Evolutionary conservation across 768 basidiomycete species (phyloP).

Genomic region (Mycena vitilis): DNA sequence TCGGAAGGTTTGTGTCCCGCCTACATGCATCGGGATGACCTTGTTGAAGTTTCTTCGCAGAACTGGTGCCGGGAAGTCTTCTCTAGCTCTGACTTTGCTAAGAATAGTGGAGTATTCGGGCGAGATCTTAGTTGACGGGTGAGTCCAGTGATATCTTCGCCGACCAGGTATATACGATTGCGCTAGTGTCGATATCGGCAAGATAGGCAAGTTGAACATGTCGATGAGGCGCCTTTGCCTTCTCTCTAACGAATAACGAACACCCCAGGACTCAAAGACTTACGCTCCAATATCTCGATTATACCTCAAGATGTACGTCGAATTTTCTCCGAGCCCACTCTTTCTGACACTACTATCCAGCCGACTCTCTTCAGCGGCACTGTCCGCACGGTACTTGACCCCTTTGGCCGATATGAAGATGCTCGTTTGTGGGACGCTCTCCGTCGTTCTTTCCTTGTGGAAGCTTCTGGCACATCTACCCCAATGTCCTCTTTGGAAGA

Average conservation of each 20-base stretch:
- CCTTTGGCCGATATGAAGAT: conserved; percentile 73
- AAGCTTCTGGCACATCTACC: conserved; percentile 51
- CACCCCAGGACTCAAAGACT: conserved; percentile 56
- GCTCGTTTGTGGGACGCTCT: conserved; percentile 79
- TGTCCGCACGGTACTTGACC: conserved; percentile 67
- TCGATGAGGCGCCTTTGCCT: neutral
- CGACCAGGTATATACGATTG: conserved; percentile 21
- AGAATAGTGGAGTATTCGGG: conserved; percentile 78
- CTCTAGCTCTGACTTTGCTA: conserved; percentile 73
- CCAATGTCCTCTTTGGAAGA: conserved; percentile 67
- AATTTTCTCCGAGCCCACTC: neutral
- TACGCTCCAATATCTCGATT: conserved; percentile 69
- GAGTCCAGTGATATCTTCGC: conserved; percentile 23
- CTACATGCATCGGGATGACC: conserved; percentile 5
- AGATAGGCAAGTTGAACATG: conserved; percentile 57
- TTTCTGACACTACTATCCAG: conserved; percentile 40
- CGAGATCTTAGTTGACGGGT: conserved; percentile 73
- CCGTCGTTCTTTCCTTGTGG: conserved; percentile 63
- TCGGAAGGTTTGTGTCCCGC: conserved; percentile 55
- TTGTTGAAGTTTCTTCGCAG: conserved; percentile 35
- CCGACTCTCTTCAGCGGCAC: conserved; percentile 70
- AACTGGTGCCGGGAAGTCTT: conserved; percentile 70
- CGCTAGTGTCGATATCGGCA: conserved; percentile 70
- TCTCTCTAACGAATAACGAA: neutral
- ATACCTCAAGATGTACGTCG: conserved; percentile 75